Evolutionary conservation across 768 basidiomycete genomes (phyloP), one percentile per base, ranked within the genome.

Genomic region (Trametes cingulata): DNA sequence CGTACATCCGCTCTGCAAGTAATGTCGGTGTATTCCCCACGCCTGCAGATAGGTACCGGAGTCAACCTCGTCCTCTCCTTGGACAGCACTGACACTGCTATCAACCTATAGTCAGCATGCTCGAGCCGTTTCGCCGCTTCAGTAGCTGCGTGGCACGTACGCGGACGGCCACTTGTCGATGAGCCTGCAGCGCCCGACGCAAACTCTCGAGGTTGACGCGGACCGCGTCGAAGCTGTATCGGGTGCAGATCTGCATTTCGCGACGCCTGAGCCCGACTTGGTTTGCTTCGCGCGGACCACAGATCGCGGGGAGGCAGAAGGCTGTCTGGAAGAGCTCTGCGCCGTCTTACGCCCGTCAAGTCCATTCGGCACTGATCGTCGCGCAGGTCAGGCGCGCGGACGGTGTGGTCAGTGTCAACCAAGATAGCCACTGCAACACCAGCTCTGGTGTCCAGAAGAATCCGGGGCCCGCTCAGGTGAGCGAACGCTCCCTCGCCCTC

Each of bases 1-100:
- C 33, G 35, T 27, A 24, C 36, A 39, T 25, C 22, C 45, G 45
- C 42, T 22, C 43, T 24, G 55, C 55, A 41, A 0, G 10, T 56
- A 48, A 56, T 56, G 46, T 56, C 55, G 55, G 55, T 22, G 55
- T 48, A 56, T 56, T 48, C 45, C 17, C 45, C 55, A 37, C 24
- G 19, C 37, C 13, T 36, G 17, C 56, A 50, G 42, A 42, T 47
- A 49, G 56, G 56, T 33, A 49, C 56, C 25, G 8, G 35, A 41
- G 19, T 15, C 24, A 14, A 12, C 47, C 17, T 35, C 20, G 53
- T 29, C 33, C 29, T 19, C 29, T 9, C 4, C 3, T 17, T 9
- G 5, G n/a, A 22, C 35, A 22, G 24, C 27, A 6, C 6, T n/a
- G 54, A 33, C 29, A 33, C 29, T 33, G 29, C 29, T 33, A 33